Evolutionary conservation across 2,329 filamentous ascomycete genomes (phyloP), one percentile per base, ranked within the genome.

Genomic region (Aspergillus costaricaensis): DNA sequence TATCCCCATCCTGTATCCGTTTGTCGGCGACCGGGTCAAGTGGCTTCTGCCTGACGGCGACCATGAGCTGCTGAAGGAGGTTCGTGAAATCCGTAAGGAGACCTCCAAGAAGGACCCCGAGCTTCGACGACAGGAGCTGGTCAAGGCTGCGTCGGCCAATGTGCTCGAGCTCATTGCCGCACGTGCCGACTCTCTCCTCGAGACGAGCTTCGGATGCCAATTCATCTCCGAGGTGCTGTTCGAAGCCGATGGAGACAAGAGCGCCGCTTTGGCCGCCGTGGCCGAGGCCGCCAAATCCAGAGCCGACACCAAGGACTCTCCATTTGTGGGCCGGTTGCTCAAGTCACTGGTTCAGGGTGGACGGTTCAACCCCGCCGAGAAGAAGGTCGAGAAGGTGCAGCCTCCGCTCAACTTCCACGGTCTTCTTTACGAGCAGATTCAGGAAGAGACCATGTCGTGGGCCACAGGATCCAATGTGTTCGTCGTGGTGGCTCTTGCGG

Each of bases 51-150:
- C 85, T 15, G 77, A 82, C 10, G 83, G 83, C 36, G 89, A 92
- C 64, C 78, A 91, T 38, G 85, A 89, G 58, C 77, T 95, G 14
- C 81, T 99, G 4, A 82, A 86, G 59, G 90, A 97, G 75, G 80
- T 97, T 23, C 89, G 91, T 71, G 85, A 87, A 58, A 89, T 96
- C 64, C 88, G 95, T 57, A 86, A 88, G 67, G 88, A 85, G 14
- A 98, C 93, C 2, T 96, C 91, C 65, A 99, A 98, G 80, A 99
- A 99, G 78, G 92, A 96, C 59, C 83, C 91, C 0, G 88, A 89
- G 57, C 78, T 85, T 21, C 86, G 95, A 61, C 87, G 90, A 60
- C 83, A 86, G 67, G 95, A 97, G 74, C 81, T 99, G 44, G 81
- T 91, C 21, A 86, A 87, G 61, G 84, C 87, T 10, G 80, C 96